Evolutionary conservation across 495 filamentous ascomycete genomes (phyloP).

Genomic region (Penicillium salamii): DNA sequence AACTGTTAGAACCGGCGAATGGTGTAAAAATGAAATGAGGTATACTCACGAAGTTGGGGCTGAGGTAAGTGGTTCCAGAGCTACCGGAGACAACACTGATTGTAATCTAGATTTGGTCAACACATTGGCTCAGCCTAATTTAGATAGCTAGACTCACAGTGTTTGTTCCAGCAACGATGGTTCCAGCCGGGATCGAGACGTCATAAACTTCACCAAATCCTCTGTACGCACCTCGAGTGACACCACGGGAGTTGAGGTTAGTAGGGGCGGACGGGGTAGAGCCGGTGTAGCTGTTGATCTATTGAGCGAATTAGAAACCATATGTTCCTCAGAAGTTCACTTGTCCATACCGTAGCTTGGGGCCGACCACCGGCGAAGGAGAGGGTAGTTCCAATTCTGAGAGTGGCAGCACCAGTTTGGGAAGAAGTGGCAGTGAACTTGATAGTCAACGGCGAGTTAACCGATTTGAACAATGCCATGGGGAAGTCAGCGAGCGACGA

Average conservation of each 20-base stretch:
- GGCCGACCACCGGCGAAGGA: slow-evolving; percentile 52
- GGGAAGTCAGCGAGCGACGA: slow-evolving; percentile 52
- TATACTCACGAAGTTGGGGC: slow-evolving; percentile 58
- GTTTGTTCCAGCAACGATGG: slow-evolving; percentile 55
- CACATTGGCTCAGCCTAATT: not conserved
- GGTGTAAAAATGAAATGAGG: not conserved
- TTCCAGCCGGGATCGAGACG: slow-evolving; percentile 52
- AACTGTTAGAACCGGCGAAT: not conserved
- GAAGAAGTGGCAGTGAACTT: slow-evolving; percentile 53
- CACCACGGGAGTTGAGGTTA: slow-evolving; percentile 62
- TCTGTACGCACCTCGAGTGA: slow-evolving; percentile 62
- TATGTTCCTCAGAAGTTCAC: too few relatives aligned
- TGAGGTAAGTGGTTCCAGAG: slow-evolving; percentile 50
- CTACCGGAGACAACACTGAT: slow-evolving; percentile 59
- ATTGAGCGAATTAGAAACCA: not conserved
- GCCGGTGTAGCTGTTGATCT: slow-evolving; percentile 51
- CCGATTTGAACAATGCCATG: slow-evolving; percentile 62
- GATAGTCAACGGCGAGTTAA: slow-evolving; percentile 62
- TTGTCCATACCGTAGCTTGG: slow-evolving; percentile 21
- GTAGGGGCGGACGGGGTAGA: slow-evolving; percentile 51
- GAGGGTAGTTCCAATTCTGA: slow-evolving; percentile 63
- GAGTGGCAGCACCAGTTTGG: slow-evolving; percentile 51
- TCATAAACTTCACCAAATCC: slow-evolving; percentile 61
- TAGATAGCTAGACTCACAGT: slow-evolving; percentile 31
- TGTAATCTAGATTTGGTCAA: slow-evolving; percentile 37